Evolutionary conservation across 331 rosid species (phyloP), one percentile per base, ranked within the genome.

Genomic region (Dryas integrifolia): DNA sequence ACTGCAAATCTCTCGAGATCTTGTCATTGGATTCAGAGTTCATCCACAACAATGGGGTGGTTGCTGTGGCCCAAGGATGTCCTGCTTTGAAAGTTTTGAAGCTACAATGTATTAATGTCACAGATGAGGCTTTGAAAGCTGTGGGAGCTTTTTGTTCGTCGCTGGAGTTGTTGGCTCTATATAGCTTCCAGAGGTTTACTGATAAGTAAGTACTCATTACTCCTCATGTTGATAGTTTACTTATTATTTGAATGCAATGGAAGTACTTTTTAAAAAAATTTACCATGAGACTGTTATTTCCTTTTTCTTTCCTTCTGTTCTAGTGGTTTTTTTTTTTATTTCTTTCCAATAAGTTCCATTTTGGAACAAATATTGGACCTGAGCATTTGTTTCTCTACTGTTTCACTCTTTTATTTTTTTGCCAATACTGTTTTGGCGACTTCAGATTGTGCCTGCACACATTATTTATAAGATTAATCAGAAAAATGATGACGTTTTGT

Each of bases 1-100:
- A 88, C 83, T 89, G 99, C 76, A 72, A 70, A 75, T 84, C 80
- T 52, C 97, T 95, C 45, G 90, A 87, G 85, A 81, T 71, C 49
- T 40, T 95, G 78, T 85, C 98, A 3, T 72, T 95, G 82, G 97
- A 95, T 72, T 90, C 98, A 1, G 99, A 95, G 87, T 85, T 75
- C 74, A 85, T 95, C 72, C 88, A 83, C 86, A 81, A 92, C 80
- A 79, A 83, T 70, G 99, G 97, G 86, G 82, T 92, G 81, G 84
- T 89, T 74, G 83, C 88, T 59, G 90, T 95, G 78, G 97, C 95
- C 69, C 62, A 82, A 59, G 92, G 96, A 74, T 95, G 99, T 58
- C 83, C 87, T n/a, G 70, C 77, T 77, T 79, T 92, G 87, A 95
- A 84, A 88, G 88, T 85, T 64, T 74, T 95, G 82, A 95, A 95